Percentiles rank a stretch among this genome's conserved stretches.
Conservation (phyloP, 345 rosid genomes). For the Moringa oleifera region DNA sequence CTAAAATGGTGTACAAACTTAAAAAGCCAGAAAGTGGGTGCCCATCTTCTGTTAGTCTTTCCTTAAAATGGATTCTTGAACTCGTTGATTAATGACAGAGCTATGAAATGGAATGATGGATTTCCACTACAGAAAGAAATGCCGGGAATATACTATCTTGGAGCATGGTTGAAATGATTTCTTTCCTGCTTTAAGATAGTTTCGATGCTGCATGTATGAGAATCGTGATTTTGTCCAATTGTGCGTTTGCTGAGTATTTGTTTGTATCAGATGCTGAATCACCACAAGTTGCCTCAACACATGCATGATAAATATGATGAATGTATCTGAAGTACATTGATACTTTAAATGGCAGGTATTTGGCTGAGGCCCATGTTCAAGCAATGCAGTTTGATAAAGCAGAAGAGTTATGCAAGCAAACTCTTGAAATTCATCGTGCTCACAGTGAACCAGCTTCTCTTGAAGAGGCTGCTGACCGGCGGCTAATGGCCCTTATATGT, state of each 20-base stretch:
- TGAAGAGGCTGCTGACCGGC: conserved; percentile 95
- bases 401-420: conserved; percentile 84
- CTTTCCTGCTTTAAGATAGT: not conserved
- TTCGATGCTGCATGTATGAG: too few species aligned
- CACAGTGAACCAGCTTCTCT: conserved; percentile 98
- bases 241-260: too few species aligned
- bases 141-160: too few species aligned
- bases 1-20: not conserved
- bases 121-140: not conserved
- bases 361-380: conserved; percentile 97
- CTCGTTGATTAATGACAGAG: not conserved
- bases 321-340: not conserved
- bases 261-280: too few species aligned
- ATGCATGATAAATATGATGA: not conserved
- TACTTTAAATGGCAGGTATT: conserved; percentile 51
- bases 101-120: not conserved
- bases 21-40: not conserved
- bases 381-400: conserved; percentile 99
- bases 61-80: not conserved
- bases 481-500: conserved; percentile 84
- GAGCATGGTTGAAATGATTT: not conserved
- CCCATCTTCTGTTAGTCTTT: not conserved
- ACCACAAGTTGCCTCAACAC: not conserved
- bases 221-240: too few species aligned
- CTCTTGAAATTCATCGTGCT: conserved; percentile 89